Evolutionary conservation across 1,139 yeast species (phyloP).

Genomic region (Sugiyamaella sp.): DNA sequence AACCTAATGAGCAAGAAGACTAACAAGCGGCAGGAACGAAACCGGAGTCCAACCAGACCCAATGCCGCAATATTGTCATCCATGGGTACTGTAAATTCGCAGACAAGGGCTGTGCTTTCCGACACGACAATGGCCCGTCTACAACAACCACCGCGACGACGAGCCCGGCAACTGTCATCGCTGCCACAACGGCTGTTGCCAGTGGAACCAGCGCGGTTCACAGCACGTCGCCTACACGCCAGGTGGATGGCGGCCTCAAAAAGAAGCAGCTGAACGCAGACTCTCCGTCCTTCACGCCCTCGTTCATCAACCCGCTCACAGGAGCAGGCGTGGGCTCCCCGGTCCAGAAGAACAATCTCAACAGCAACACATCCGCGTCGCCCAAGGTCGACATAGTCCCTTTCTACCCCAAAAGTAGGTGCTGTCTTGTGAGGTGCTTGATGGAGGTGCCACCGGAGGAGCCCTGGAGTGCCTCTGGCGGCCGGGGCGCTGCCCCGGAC

Average conservation of each 20-base stretch:
- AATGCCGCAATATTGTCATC: constrained; percentile 80
- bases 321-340: constrained; percentile 7
- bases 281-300: constrained; percentile 69
- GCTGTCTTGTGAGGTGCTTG: too few relatives aligned
- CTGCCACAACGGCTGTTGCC: background rate
- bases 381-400: too few relatives aligned
- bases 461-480: background rate
- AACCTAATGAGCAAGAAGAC: background rate
- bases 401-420: too few relatives aligned
- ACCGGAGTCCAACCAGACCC: constrained; percentile 62
- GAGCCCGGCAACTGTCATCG: background rate
- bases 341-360: too few relatives aligned
- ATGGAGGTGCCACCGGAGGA: too few relatives aligned
- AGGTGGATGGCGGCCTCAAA: constrained; percentile 6
- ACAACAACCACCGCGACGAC: background rate
- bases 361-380: constrained; percentile 20
- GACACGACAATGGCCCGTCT: constrained; percentile 51
- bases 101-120: constrained; percentile 85
- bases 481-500: too few relatives aligned
- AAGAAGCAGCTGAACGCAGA: constrained; percentile 59
- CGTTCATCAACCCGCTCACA: constrained; percentile 32
- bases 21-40: constrained; percentile 10
- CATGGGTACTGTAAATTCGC: constrained; percentile 91
- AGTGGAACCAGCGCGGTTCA: too few relatives aligned
- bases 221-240: background rate